Percentiles rank a stretch among this genome's conserved stretches.
Evolutionary conservation across 73 alveolate species (phyloP).

Genomic region (Paramecium bursaria): DNA sequence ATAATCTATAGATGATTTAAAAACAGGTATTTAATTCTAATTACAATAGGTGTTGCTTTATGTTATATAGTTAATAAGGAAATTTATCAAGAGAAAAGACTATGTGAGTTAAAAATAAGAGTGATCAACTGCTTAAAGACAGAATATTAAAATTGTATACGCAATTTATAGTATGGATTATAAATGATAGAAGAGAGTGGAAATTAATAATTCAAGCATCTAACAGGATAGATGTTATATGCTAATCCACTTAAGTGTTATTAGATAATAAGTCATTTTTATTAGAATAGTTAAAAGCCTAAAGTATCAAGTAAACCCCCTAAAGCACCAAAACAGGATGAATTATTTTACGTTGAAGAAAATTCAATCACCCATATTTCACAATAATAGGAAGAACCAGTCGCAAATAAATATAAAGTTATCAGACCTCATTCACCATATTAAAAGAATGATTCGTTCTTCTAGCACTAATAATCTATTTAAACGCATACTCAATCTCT

Average conservation of each 20-base stretch:
- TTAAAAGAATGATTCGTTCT: neutral
- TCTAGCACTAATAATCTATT: neutral
- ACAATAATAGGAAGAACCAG: neutral
- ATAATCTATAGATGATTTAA: slow-evolving; percentile 43
- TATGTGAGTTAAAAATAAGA: slow-evolving; percentile 51
- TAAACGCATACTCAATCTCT: neutral
- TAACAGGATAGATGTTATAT: slow-evolving; percentile 51
- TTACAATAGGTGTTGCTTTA: slow-evolving; percentile 48
- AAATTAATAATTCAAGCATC: neutral
- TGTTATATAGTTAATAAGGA: slow-evolving; percentile 28
- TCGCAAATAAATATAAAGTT: slow-evolving; percentile 53
- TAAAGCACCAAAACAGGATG: slow-evolving; percentile 48
- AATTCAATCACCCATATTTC: slow-evolving; percentile 5
- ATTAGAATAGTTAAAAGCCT: neutral
- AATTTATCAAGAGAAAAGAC: slow-evolving; percentile 45
- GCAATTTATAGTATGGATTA: slow-evolving; percentile 29
- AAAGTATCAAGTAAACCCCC: slow-evolving; percentile 58
- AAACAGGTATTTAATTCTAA: slow-evolving; percentile 1
- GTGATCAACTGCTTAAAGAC: slow-evolving; percentile 32
- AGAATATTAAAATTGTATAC: slow-evolving; percentile 52
- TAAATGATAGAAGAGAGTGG: slow-evolving; percentile 18
- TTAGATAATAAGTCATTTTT: slow-evolving; percentile 21
- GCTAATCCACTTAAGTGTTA: slow-evolving; percentile 28
- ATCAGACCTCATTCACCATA: slow-evolving; percentile 39
- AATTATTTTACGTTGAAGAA: slow-evolving; percentile 50